A percentile compares a stretch with the other conserved stretches of the same genome.
phyloP scores from a whole-genome alignment of 768 basidiomycete species.

The Lactifluus pinguis region DNA sequence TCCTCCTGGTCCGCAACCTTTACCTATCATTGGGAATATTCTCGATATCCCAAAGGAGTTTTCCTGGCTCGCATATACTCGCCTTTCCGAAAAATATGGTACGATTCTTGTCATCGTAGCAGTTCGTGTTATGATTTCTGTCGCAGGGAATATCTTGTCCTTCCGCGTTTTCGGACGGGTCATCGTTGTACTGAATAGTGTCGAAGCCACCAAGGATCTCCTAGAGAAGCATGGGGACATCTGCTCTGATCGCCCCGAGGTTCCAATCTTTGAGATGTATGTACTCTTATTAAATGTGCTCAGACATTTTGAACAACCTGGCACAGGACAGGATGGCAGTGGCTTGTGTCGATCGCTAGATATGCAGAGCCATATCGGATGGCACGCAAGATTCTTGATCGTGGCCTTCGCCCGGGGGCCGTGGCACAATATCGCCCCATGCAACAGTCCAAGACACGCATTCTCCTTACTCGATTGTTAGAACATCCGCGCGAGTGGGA shows the following conservation, averaged over 20 bases:
- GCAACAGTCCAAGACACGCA: neutral
- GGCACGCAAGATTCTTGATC: neutral
- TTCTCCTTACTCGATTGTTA: neutral
- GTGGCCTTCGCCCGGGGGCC: neutral
- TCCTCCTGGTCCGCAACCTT: constrained; percentile 4
- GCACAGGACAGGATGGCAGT: neutral
- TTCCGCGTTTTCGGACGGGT: constrained; percentile 36
- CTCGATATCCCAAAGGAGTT: constrained; percentile 1
- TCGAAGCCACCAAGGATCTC: constrained; percentile 37
- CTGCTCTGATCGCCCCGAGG: neutral
- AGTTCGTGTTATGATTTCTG: neutral
- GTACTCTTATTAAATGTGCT: neutral
- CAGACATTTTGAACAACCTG: neutral
- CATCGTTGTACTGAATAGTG: constrained; percentile 41
- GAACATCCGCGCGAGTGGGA: neutral
- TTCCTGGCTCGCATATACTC: neutral
- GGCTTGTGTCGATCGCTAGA: neutral
- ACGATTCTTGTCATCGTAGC: neutral
- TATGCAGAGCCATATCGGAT: neutral
- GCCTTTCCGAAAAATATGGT: neutral
- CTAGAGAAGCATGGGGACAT: constrained; percentile 42
- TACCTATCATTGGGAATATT: constrained; percentile 4
- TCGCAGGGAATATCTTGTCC: neutral
- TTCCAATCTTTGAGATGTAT: constrained; percentile 8
- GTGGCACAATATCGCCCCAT: neutral